Base-by-base conservation (phyloP, 805 yeast genomes). In the Hanseniaspora taiwanica region DNA sequence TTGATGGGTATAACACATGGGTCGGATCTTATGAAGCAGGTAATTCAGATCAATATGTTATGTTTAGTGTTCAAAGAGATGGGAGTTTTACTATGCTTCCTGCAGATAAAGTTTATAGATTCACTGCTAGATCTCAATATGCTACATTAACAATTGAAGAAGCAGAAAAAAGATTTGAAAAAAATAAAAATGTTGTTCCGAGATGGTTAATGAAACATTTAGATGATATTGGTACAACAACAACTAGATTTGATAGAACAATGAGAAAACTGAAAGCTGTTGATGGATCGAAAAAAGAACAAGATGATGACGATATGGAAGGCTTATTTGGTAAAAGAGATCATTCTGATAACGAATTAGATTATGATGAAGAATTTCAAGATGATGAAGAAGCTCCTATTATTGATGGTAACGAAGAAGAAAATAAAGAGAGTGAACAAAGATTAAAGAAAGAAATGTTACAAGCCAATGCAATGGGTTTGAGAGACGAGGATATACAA, bases 311-410 rank as follows among this genome's bases (percentile, higher is more conserved):
- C 16, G 66, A 52, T 29, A 65, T 56, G 33, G 33, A 29, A 27
- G 69, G 63, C 33, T 62, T 48, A 21, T 61, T 60, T 35, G 66
- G 68, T 42, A 60, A 60, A 43, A 72, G 75, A 45, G 84, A 76
- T 48, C 78, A 85, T 9, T 94, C 85, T 43, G 85, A 82, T 47
- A 96, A 87, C 48, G 96, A 86, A 54, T 64, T 91, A 52, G 98
- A 89, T 62, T 89, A 70, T 53, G 96, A 91, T 50, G 97, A 91
- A 58, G 96, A 87, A 58, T 91, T 91, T 61, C 96, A 91, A 21
- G 98, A 91, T 59, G 98, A 91, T 58, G 98, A 91, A 63, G 98
- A 89, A 58, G 97, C 97, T 1, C 98, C 98, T 21, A 82, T 91
- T 44, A 76, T 89, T 69, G 97, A 89, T 53, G 96, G 96, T 36